Base-by-base conservation (phyloP, 805 yeast species). In the Hanseniaspora occidentalis region DNA sequence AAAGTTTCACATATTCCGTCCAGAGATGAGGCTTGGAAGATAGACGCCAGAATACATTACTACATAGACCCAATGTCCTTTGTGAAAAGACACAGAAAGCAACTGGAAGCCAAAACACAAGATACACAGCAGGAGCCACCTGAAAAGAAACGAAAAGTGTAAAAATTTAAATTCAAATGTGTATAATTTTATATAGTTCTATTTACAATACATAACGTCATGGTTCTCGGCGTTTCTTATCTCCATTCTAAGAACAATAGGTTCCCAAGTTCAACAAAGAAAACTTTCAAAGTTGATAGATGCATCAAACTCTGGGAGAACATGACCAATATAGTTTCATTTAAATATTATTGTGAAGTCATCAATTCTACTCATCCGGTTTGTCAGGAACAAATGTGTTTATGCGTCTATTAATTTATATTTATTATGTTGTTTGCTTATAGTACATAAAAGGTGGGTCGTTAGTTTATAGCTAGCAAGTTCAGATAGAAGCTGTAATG, bases 21-120 rank as follows among this genome's bases (percentile, higher is more conserved):
- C 2, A 65, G 73, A 35, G 83, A 79, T 39, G 79, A 73, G 40
- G 80, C 84, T 6, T 75, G 70, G 34, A 55, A 54, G 17, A 76
- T 80, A 22, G 84, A 78, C 40, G 75, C 73, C 36, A 80, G 77
- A 54, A 69, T 78, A 10, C 77, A 75, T 43, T 77, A 69, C 48
- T 71, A 79, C 40, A 59, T 76, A 37, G 75, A 77, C 46, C 92
- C 92, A 13, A 58, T 55, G 35, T 58, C 69, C 43, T 51, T 73
- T 20, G 51, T 77, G 31, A 75, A 74, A 47, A 70, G 72, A 36
- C 50, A 74, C 29, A 75, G 73, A 49, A 68, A 72, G 51, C 70
- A 61, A 37, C 47, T 61, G 43, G 61, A 54, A 11, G 45, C 47
- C 31, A 40, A 36, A 11, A 19, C 26, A 36, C 10, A 38, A 44